Evolutionary conservation across 2,329 filamentous ascomycete genomes (phyloP).

Genomic region (Ilyonectria sp.): DNA sequence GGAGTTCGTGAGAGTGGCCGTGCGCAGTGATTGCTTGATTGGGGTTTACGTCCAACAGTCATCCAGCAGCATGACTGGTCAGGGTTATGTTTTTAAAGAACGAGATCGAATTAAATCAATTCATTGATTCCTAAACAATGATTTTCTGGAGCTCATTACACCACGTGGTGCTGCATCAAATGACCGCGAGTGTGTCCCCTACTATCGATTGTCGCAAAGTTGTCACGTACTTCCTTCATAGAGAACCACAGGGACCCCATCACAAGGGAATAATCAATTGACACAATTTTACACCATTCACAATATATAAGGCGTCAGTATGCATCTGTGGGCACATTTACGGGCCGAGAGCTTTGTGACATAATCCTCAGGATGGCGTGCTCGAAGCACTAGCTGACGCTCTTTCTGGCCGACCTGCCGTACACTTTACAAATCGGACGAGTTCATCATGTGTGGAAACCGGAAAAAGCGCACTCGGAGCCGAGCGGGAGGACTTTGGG

Average conservation of each 20-base stretch:
- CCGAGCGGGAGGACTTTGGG: conserved; percentile 25
- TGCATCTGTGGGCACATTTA: conserved; percentile 15
- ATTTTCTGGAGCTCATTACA: no score
- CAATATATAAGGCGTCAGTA: conserved; percentile 33
- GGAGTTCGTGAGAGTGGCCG: no score
- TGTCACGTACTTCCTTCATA: not conserved
- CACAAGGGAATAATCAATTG: not conserved
- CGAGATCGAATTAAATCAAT: no score
- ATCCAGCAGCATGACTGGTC: no score
- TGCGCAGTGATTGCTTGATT: no score
- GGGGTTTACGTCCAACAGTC: no score
- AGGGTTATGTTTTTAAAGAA: no score
- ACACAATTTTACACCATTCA: conserved; percentile 23
- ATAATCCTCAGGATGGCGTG: conserved; percentile 43
- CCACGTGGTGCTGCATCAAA: not conserved
- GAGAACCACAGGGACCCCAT: conserved; percentile 5
- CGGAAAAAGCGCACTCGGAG: conserved; percentile 28
- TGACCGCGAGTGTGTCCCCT: not conserved
- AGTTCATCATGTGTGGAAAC: not conserved
- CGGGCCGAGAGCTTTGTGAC: conserved; percentile 35
- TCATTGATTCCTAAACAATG: no score
- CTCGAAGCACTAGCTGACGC: conserved; percentile 28
- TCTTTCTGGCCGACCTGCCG: conserved; percentile 15
- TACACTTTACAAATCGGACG: conserved; percentile 20
- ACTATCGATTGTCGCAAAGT: not conserved